phyloP scores from a whole-genome alignment of 495 filamentous ascomycete species.

The Neurospora sp. region DNA sequence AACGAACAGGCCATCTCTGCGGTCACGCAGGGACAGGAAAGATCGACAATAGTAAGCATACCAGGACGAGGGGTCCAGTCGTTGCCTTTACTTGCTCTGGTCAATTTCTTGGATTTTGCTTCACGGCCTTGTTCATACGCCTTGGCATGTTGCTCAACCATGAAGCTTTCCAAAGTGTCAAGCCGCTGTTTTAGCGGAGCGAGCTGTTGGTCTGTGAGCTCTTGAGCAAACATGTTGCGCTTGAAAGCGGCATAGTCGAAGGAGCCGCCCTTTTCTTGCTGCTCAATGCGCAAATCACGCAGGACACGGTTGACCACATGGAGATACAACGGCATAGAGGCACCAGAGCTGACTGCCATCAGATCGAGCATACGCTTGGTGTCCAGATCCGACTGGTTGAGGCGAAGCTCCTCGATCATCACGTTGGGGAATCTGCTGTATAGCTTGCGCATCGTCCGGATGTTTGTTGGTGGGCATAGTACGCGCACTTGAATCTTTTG shows the following conservation, averaged over 20 bases:
- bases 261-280: constrained; percentile 20
- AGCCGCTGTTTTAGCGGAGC: constrained; percentile 45
- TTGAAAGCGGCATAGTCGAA: constrained; percentile 49
- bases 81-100: constrained; percentile 11
- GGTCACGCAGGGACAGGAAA: constrained; percentile 63
- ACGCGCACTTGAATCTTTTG: constrained; percentile 47
- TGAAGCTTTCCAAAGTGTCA: constrained; percentile 48
- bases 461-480: constrained; percentile 53
- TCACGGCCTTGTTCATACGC: background rate
- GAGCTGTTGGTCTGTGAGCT: constrained; percentile 36
- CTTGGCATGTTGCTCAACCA: constrained; percentile 28
- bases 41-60: constrained; percentile 60
- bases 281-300: constrained; percentile 44
- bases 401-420: constrained; percentile 40
- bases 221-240: constrained; percentile 17
- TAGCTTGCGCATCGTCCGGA: constrained; percentile 31
- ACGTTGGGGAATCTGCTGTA: constrained; percentile 36
- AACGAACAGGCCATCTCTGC: constrained; percentile 54
- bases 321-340: constrained; percentile 52
- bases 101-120: background rate
- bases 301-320: constrained; percentile 47
- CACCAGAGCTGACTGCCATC: constrained; percentile 49
- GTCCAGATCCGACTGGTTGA: constrained; percentile 51
- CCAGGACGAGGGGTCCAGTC: constrained; percentile 35
- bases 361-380: constrained; percentile 55